Conservation (phyloP, 2,329 filamentous ascomycete species). For the Sarocladiaceae sp. region DNA sequence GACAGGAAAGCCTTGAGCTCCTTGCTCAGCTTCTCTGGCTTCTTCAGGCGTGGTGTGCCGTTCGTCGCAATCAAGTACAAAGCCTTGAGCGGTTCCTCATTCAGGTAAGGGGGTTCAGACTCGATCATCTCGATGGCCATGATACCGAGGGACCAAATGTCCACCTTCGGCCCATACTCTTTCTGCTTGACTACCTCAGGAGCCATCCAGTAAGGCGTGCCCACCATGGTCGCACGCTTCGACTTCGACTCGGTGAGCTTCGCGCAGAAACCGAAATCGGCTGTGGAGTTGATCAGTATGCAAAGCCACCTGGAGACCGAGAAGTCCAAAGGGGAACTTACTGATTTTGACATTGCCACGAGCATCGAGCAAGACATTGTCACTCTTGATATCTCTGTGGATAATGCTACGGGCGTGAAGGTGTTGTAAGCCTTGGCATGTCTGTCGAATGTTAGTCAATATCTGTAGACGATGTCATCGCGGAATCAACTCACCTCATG, state of each 20-base stretch:
- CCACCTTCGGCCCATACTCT: slow-evolving; percentile 96
- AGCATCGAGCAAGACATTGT: slow-evolving; percentile 92
- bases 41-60: slow-evolving; percentile 93
- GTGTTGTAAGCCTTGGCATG: slow-evolving; percentile 90
- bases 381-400: slow-evolving; percentile 98
- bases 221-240: slow-evolving; percentile 98
- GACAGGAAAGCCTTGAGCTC: slow-evolving; percentile 96
- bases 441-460: slow-evolving; percentile 46
- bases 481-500: slow-evolving; percentile 68
- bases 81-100: slow-evolving; percentile 95
- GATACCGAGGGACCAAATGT: slow-evolving; percentile 98
- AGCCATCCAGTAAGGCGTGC: slow-evolving; percentile 99
- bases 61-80: slow-evolving; percentile 97
- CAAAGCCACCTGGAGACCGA: not conserved
- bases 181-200: slow-evolving; percentile 99
- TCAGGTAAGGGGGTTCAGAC: slow-evolving; percentile 93
- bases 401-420: slow-evolving; percentile 96
- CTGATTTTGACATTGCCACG: slow-evolving; percentile 97
- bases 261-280: slow-evolving; percentile 98
- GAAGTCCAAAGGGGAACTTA: slow-evolving; percentile 40
- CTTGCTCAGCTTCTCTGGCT: slow-evolving; percentile 95
- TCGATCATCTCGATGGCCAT: slow-evolving; percentile 99
- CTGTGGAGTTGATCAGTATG: slow-evolving; percentile 39
- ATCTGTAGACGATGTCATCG: not conserved
- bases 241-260: slow-evolving; percentile 95